Evolutionary conservation across 2,329 filamentous ascomycete species (phyloP).

Genomic region (Penicillium digitatum): DNA sequence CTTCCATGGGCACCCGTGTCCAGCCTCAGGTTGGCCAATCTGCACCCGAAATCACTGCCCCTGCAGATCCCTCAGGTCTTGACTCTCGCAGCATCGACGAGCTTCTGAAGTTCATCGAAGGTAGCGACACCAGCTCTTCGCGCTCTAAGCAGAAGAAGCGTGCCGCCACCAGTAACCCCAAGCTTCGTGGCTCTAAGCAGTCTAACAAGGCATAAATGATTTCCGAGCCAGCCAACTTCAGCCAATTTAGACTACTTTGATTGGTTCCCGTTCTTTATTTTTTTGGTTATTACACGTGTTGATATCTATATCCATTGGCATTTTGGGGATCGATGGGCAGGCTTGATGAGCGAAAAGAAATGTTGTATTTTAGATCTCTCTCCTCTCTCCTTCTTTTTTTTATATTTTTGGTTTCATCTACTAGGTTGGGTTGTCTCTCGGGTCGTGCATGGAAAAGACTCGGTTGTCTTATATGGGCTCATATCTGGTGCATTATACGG

Average conservation of each 20-base stretch:
- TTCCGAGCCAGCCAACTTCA: constrained; percentile 13
- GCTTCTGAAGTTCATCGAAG: constrained; percentile 90
- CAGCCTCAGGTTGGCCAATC: constrained; percentile 62
- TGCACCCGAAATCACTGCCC: constrained; percentile 47
- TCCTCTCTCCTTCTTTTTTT: constrained; percentile 31
- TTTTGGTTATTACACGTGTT: constrained; percentile 28
- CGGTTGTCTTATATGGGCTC: constrained; percentile 33
- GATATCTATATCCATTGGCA: constrained; percentile 23
- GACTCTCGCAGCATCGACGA: constrained; percentile 89
- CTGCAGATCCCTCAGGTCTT: constrained; percentile 44
- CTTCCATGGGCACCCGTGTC: constrained; percentile 54
- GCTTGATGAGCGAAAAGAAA: constrained; percentile 31
- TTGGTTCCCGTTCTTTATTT: constrained; percentile 15
- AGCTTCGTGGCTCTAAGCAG: constrained; percentile 44
- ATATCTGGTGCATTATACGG: constrained; percentile 27
- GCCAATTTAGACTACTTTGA: constrained; percentile 7
- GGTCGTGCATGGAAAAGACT: constrained; percentile 34
- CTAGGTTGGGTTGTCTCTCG: constrained; percentile 24
- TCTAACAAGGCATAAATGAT: constrained; percentile 30
- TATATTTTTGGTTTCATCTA: constrained; percentile 18
- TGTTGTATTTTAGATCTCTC: constrained; percentile 34
- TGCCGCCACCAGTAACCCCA: constrained; percentile 41
- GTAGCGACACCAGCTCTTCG: constrained; percentile 46
- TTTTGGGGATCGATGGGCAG: constrained; percentile 22
- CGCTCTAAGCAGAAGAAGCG: constrained; percentile 46